Evolutionary conservation across 208 protist species (phyloP).

Genomic region (Perkinsela sp.): DNA sequence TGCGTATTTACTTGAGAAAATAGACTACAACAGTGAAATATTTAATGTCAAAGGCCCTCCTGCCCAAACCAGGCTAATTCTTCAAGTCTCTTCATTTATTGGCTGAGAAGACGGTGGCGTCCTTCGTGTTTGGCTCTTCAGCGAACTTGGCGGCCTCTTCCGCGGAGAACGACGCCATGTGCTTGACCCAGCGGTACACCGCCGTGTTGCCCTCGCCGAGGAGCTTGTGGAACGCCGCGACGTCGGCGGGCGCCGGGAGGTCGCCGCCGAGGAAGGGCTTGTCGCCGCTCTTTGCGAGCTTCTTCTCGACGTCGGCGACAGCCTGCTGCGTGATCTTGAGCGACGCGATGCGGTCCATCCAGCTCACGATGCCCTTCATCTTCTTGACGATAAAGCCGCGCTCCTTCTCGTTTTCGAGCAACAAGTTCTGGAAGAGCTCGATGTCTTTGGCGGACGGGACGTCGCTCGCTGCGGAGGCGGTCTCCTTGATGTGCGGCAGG

Average conservation of each 20-base stretch:
- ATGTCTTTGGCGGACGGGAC: neutral
- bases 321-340: neutral
- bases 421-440: neutral
- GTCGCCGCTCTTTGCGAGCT: slow-evolving; percentile 16
- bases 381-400: neutral
- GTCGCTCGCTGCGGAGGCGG: neutral
- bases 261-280: slow-evolving; percentile 29
- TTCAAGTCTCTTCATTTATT: neutral
- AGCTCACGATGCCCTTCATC: neutral
- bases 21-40: no score
- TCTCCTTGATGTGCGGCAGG: neutral
- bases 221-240: slow-evolving; percentile 31
- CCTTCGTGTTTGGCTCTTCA: slow-evolving; percentile 20
- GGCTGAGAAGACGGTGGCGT: neutral
- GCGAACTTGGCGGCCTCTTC: slow-evolving; percentile 15
- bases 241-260: slow-evolving; percentile 23
- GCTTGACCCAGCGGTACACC: slow-evolving; percentile 32
- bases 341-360: neutral
- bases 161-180: slow-evolving; percentile 21
- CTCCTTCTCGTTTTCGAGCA: slow-evolving; percentile 1
- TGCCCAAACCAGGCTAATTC: no score
- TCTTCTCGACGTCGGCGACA: slow-evolving; percentile 12
- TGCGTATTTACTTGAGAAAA: no score
- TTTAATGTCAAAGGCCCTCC: no score
- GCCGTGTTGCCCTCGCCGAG: slow-evolving; percentile 15